Conservation (phyloP, 2,329 filamentous ascomycete genomes). For the Talaromyces sp. region DNA sequence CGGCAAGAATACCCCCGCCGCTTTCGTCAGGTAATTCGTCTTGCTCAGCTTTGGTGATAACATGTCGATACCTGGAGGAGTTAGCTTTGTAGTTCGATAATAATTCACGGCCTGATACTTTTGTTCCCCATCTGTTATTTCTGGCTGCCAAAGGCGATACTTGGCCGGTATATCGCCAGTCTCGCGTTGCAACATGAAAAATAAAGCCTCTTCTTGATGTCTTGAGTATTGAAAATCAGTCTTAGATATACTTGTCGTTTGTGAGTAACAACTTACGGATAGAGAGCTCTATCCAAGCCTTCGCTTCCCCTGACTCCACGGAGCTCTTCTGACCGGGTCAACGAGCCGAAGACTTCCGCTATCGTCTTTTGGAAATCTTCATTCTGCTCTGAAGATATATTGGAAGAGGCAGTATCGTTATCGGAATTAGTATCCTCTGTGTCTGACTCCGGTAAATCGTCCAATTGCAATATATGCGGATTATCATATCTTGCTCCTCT, state of each 20-base stretch:
- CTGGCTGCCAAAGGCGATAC: conserved; percentile 28
- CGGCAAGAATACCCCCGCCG: conserved; percentile 52
- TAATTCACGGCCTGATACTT: conserved; percentile 20
- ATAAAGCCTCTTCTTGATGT: conserved; percentile 11
- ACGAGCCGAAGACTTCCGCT: background rate
- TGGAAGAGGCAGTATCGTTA: background rate
- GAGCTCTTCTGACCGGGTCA: conserved; percentile 5
- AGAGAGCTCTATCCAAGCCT: conserved; percentile 2
- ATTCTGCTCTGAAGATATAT: background rate
- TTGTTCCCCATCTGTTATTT: conserved; percentile 21
- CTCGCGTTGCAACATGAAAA: conserved; percentile 18
- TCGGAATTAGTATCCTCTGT: background rate
- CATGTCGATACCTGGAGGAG: conserved; percentile 33
- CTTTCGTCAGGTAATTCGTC: conserved; percentile 23
- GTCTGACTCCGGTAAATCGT: background rate
- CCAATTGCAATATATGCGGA: conserved; percentile 6
- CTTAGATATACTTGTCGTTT: background rate
- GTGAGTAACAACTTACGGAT: background rate
- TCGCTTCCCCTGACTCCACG: conserved; percentile 8
- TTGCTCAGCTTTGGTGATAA: conserved; percentile 37
- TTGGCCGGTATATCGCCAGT: conserved; percentile 28
- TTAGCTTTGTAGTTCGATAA: background rate
- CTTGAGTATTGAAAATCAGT: background rate
- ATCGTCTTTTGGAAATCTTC: conserved; percentile 5
- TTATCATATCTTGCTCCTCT: conserved; percentile 9